A percentile compares a stretch with the other conserved stretches of the same genome.
These are phyloP conservation scores for Hibiscus mutabilis DNA, from an alignment of 345 rosid genomes.

Conservation along the genomic window DNA sequence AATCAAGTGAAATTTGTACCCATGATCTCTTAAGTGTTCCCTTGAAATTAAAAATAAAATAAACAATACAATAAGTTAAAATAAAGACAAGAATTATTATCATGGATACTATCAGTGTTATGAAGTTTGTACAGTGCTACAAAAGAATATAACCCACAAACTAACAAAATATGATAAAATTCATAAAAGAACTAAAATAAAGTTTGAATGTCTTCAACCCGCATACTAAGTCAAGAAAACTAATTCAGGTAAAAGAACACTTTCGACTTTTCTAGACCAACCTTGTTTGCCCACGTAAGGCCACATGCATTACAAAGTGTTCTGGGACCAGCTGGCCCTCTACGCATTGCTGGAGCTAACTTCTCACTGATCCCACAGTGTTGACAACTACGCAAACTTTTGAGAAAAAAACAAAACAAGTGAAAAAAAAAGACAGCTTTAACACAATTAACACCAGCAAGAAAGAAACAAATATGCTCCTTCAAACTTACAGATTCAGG, in stretches of 20 bases:
- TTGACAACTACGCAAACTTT: constrained; percentile 23
- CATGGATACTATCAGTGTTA: too few relatives aligned
- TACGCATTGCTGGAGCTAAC: constrained; percentile 34
- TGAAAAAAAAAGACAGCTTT: background rate
- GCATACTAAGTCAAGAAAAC: background rate
- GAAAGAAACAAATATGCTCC: background rate
- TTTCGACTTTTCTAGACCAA: background rate
- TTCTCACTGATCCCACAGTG: constrained; percentile 30
- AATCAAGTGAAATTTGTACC: too few relatives aligned
- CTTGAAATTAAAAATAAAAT: too few relatives aligned
- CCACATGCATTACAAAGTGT: constrained; percentile 40
- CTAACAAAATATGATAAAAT: background rate
- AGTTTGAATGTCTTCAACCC: too few relatives aligned
- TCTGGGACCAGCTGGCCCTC: constrained; percentile 35
- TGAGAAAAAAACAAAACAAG: background rate
- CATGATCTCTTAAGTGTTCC: too few relatives aligned
- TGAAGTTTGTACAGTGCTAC: background rate
- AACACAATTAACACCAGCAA: background rate
- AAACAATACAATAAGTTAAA: too few relatives aligned
- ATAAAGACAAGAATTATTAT: too few relatives aligned
- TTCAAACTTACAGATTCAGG: constrained; percentile 27
- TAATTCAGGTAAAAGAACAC: background rate
- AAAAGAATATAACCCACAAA: background rate
- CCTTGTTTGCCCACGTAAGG: constrained; percentile 40
- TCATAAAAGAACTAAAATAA: background rate